These are phyloP conservation scores for Mentha longifolia DNA, from an alignment of 257 asterid species.

Conservation along the genomic window DNA sequence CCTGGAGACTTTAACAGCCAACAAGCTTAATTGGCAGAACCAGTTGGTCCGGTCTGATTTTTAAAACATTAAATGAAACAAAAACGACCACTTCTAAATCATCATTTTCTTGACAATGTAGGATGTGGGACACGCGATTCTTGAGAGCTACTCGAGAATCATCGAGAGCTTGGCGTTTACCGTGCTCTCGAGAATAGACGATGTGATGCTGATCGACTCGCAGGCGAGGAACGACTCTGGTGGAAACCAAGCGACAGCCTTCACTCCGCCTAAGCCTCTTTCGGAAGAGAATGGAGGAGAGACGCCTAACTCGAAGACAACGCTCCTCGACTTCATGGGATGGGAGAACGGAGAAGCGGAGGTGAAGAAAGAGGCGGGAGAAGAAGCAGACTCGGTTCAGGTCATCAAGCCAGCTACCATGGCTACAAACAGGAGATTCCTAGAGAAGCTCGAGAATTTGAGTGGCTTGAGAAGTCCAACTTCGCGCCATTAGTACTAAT, in stretches of 20 bases:
- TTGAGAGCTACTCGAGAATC: conserved; percentile 69
- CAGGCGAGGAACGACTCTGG: conserved; percentile 37
- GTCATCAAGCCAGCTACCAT: conserved; percentile 42
- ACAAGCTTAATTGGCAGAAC: too few species aligned
- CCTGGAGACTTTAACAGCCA: too few species aligned
- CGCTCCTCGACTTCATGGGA: conserved; percentile 62
- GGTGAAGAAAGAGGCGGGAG: conserved; percentile 40
- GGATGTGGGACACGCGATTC: conserved; percentile 67
- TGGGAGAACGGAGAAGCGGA: conserved; percentile 52
- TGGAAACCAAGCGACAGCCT: conserved; percentile 24
- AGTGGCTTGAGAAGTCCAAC: conserved; percentile 84
- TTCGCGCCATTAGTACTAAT: conserved; percentile 59
- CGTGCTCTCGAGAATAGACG: conserved; percentile 59
- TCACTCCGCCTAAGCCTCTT: conserved; percentile 20
- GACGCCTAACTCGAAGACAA: conserved; percentile 45
- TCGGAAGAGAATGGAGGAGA: conserved; percentile 42
- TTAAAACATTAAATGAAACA: too few species aligned
- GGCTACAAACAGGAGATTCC: conserved; percentile 55
- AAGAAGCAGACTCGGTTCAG: conserved; percentile 26
- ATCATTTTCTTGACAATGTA: conserved; percentile 29
- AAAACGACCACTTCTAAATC: too few species aligned
- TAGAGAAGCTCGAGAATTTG: conserved; percentile 62
- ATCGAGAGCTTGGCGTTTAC: conserved; percentile 62
- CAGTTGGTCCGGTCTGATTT: too few species aligned
- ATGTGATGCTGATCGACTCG: conserved; percentile 49